These are phyloP conservation scores for Pseudonectria foliicola DNA, from an alignment of 2,329 filamentous ascomycete species.

Conservation along the genomic window DNA sequence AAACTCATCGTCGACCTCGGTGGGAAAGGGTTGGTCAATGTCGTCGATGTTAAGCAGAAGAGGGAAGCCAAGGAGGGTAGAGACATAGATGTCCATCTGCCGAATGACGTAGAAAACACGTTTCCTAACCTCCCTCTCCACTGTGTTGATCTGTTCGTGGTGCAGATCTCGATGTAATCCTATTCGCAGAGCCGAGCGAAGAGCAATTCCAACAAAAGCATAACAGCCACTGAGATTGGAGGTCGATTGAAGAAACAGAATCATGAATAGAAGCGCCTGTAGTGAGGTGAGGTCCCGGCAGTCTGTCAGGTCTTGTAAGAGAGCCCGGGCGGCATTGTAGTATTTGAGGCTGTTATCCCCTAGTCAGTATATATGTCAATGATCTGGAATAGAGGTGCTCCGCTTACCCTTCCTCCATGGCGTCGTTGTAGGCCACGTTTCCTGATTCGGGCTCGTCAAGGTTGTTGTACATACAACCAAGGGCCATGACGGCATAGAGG, in stretches of 20 bases:
- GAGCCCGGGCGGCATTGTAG: slow-evolving; percentile 58
- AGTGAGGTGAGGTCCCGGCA: slow-evolving; percentile 69
- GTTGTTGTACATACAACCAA: slow-evolving; percentile 65
- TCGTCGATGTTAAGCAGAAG: slow-evolving; percentile 57
- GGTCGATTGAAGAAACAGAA: slow-evolving; percentile 72
- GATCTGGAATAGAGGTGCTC: background rate
- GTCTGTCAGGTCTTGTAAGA: slow-evolving; percentile 59
- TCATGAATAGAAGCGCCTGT: slow-evolving; percentile 72
- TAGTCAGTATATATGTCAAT: slow-evolving; percentile 14
- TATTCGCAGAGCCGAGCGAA: slow-evolving; percentile 68
- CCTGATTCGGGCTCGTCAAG: slow-evolving; percentile 47
- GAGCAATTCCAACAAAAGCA: slow-evolving; percentile 69
- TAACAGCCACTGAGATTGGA: slow-evolving; percentile 75
- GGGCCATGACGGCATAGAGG: slow-evolving; percentile 61
- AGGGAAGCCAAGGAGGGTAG: slow-evolving; percentile 59
- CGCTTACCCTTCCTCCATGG: slow-evolving; percentile 50
- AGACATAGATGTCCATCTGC: slow-evolving; percentile 65
- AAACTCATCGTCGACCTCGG: slow-evolving; percentile 60
- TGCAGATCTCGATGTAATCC: slow-evolving; percentile 69
- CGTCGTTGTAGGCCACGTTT: slow-evolving; percentile 39
- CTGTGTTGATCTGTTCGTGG: slow-evolving; percentile 53
- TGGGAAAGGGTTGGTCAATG: slow-evolving; percentile 58
- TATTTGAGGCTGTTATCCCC: slow-evolving; percentile 57
- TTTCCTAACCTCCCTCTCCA: slow-evolving; percentile 57
- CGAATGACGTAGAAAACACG: slow-evolving; percentile 62